Evolutionary conservation across 2,329 filamentous ascomycete genomes (phyloP).

Genomic region (Colletotrichum graminicola): DNA sequence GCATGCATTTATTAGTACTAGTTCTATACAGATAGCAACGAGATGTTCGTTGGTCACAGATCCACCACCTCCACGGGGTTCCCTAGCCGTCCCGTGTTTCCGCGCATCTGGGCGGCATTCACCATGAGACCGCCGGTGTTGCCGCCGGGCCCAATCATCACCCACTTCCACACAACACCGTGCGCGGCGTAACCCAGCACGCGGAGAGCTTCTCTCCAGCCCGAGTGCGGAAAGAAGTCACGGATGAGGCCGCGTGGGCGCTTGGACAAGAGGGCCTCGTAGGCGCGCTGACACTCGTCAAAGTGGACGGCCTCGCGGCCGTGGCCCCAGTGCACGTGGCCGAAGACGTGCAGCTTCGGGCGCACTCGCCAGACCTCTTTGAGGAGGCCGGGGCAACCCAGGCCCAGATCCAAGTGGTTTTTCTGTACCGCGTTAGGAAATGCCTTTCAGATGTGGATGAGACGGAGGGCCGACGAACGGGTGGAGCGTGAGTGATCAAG

Average conservation of each 20-base stretch:
- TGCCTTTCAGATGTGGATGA: background rate
- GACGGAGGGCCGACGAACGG: slow-evolving; percentile 56
- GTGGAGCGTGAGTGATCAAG: slow-evolving; percentile 84
- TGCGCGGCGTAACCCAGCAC: slow-evolving; percentile 61
- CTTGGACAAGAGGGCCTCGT: slow-evolving; percentile 72
- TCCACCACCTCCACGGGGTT: slow-evolving; percentile 55
- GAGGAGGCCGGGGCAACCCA: slow-evolving; percentile 79
- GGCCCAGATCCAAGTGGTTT: slow-evolving; percentile 75
- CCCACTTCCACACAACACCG: slow-evolving; percentile 66
- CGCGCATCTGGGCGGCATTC: slow-evolving; percentile 69
- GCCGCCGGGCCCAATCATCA: slow-evolving; percentile 65
- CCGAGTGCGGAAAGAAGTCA: slow-evolving; percentile 59
- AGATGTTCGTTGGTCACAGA: slow-evolving; percentile 44
- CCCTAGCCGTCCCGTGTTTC: slow-evolving; percentile 62
- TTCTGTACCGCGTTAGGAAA: slow-evolving; percentile 55
- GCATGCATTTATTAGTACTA: slow-evolving; percentile 18
- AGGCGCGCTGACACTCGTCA: slow-evolving; percentile 78
- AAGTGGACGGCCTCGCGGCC: slow-evolving; percentile 79
- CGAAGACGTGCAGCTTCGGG: slow-evolving; percentile 84
- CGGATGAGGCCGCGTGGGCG: slow-evolving; percentile 57
- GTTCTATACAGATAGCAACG: slow-evolving; percentile 4
- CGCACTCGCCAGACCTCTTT: slow-evolving; percentile 80
- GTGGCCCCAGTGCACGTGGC: slow-evolving; percentile 83
- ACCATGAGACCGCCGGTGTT: slow-evolving; percentile 66
- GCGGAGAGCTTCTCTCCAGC: slow-evolving; percentile 61